Percentiles rank a stretch among this genome's conserved stretches.
Conservation (phyloP, 371 early-diverging fungal genomes). For the Coemansia sp. region DNA sequence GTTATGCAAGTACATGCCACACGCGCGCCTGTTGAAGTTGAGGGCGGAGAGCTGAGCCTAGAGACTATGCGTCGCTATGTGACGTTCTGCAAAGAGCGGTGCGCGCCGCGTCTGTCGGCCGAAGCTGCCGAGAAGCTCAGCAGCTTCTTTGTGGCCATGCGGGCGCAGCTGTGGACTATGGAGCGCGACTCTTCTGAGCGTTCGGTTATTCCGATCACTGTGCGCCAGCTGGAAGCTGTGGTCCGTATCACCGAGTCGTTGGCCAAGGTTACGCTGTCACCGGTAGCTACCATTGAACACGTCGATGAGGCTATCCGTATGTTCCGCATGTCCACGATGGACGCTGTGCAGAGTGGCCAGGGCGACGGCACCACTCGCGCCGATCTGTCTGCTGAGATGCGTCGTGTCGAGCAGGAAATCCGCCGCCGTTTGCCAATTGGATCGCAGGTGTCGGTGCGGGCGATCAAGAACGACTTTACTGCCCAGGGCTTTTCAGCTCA, state of each 20-base stretch:
- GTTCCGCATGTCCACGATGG: conserved; percentile 98
- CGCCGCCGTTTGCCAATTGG: conserved; percentile 87
- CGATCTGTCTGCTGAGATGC: conserved; percentile 72
- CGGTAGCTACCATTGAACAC: conserved; percentile 84
- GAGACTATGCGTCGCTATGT: conserved; percentile 93
- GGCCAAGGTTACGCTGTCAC: conserved; percentile 95
- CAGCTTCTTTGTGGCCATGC: conserved; percentile 92
- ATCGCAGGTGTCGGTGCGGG: conserved; percentile 70
- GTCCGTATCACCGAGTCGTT: conserved; percentile 98
- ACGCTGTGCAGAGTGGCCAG: conserved; percentile 86
- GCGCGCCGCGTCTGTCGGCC: conserved; percentile 86
- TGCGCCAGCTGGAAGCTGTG: conserved; percentile 99
- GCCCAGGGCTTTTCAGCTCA: conserved; percentile 65
- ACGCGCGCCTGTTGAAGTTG: conserved; percentile 59
- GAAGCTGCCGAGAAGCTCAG: conserved; percentile 90
- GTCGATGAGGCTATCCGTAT: conserved; percentile 99
- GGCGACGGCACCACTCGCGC: conserved; percentile 73
- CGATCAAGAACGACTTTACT: conserved; percentile 67
- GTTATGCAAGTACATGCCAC: conserved; percentile 91
- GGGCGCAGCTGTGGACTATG: conserved; percentile 80
- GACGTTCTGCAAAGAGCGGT: conserved; percentile 92
- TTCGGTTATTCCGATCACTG: conserved; percentile 97
- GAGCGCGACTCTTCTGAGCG: conserved; percentile 74
- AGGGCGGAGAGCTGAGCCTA: conserved; percentile 79
- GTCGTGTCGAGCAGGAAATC: conserved; percentile 77